phyloP scores from a whole-genome alignment of 208 protist species.

The Leishmania mexicana region DNA sequence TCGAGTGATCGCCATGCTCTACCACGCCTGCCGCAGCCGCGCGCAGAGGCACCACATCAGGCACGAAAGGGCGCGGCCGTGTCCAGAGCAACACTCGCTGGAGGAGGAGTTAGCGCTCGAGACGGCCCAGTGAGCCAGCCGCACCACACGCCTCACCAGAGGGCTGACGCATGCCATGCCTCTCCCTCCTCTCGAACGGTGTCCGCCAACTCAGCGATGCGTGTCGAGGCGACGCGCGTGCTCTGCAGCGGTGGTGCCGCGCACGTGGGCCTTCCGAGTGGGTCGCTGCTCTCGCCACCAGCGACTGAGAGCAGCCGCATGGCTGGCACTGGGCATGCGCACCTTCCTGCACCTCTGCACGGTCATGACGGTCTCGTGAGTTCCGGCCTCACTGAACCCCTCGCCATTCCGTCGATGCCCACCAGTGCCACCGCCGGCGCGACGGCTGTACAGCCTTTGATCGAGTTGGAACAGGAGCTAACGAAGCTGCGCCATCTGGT shows the following conservation, averaged over 20 bases:
- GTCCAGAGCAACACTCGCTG: not conserved
- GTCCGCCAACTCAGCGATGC: not conserved
- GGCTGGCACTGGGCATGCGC: not conserved
- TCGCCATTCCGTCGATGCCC: not conserved
- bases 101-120: too few relatives aligned
- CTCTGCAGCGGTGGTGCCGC: not conserved
- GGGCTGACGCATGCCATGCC: too few relatives aligned
- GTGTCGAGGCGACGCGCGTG: not conserved
- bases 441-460: not conserved
- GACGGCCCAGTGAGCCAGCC: not conserved
- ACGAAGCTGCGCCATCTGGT: conserved; percentile 31
- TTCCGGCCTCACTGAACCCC: not conserved
- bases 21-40: not conserved
- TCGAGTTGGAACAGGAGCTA: conserved; percentile 26
- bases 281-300: not conserved
- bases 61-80: not conserved
- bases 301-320: not conserved
- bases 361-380: not conserved
- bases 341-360: not conserved
- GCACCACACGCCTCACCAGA: not conserved
- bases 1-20: not conserved
- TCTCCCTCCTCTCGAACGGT: not conserved
- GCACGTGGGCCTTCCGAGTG: not conserved
- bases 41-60: not conserved
- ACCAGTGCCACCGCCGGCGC: not conserved